Evolutionary conservation across 2,329 filamentous ascomycete species (phyloP).

Genomic region (Colletotrichum aenigma): DNA sequence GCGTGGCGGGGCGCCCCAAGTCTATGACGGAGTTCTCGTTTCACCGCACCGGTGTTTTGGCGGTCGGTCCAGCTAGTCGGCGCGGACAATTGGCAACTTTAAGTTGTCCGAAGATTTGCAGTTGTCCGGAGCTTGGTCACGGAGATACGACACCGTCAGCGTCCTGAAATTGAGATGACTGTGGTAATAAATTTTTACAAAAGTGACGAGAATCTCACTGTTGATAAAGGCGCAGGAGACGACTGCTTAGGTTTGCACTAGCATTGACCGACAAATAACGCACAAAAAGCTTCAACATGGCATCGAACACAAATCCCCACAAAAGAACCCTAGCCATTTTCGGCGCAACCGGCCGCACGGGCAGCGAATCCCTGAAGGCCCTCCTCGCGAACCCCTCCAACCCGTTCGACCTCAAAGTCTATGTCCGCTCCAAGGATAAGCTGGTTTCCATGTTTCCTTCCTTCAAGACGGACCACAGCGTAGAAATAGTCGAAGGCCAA

Average conservation of each 20-base stretch:
- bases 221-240: background rate
- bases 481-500: constrained; percentile 3
- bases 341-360: constrained; percentile 12
- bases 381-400: background rate
- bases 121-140: background rate
- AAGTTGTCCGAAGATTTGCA: background rate
- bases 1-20: background rate
- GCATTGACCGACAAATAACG: background rate
- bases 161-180: background rate
- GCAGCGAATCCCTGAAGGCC: constrained; percentile 6
- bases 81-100: background rate
- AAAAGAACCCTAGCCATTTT: constrained; percentile 1
- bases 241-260: background rate
- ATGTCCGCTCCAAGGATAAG: background rate
- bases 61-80: background rate
- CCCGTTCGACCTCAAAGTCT: background rate
- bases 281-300: background rate
- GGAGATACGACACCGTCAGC: background rate
- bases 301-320: background rate
- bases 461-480: background rate
- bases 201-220: background rate
- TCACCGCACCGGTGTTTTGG: background rate
- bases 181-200: background rate
- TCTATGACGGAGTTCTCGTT: background rate
- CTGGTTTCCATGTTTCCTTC: background rate